A percentile compares a stretch with the other conserved stretches of the same genome.
phyloP scores from a whole-genome alignment of 2,329 filamentous ascomycete genomes.

The Sphaerulina vaccinii region DNA sequence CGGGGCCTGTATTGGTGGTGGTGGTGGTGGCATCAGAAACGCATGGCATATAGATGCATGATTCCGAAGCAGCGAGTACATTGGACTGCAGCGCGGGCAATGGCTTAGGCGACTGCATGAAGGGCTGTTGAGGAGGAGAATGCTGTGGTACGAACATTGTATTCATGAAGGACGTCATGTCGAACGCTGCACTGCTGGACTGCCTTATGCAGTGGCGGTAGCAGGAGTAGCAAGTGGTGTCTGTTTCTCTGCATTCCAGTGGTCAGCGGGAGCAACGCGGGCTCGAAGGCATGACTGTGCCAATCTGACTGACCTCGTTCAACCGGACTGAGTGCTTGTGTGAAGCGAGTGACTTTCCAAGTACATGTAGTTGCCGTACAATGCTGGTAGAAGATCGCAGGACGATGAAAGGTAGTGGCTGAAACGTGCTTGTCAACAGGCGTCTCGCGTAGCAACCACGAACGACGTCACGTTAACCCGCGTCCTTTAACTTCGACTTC shows the following conservation, averaged over 20 bases:
- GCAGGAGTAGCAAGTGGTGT: not conserved
- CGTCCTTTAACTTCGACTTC: no score
- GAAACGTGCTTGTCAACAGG: no score
- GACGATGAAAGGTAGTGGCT: no score
- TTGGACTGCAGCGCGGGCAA: slow-evolving; percentile 46
- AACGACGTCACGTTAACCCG: no score
- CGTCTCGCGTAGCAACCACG: no score
- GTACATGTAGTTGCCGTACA: not conserved
- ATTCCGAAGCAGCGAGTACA: slow-evolving; percentile 44
- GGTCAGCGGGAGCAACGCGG: not conserved
- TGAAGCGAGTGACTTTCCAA: no score
- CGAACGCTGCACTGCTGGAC: not conserved
- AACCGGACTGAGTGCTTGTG: no score
- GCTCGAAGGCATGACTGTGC: not conserved
- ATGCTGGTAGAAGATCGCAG: slow-evolving; percentile 20
- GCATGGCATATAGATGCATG: slow-evolving; percentile 35
- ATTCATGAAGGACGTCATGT: slow-evolving; percentile 76
- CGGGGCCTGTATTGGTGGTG: slow-evolving; percentile 13
- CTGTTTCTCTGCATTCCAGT: not conserved
- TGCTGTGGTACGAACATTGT: slow-evolving; percentile 66
- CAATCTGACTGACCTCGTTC: not conserved
- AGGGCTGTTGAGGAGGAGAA: slow-evolving; percentile 8
- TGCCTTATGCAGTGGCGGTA: not conserved
- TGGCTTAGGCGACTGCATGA: slow-evolving; percentile 30
- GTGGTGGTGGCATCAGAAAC: not conserved